Evolutionary conservation across 257 asterid species (phyloP).

Genomic region (Petrea volubilis): DNA sequence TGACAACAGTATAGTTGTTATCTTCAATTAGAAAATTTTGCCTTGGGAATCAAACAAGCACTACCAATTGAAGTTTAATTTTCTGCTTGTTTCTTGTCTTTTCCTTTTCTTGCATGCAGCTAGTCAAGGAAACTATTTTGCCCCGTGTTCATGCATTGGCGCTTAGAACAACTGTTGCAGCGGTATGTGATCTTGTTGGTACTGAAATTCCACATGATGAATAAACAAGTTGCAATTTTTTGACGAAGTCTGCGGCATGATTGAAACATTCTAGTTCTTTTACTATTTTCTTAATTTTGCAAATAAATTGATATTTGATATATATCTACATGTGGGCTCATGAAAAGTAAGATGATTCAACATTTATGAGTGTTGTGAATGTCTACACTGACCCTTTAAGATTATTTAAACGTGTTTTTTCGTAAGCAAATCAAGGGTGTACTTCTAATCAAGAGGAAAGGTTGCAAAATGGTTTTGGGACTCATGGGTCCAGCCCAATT

Average conservation of each 20-base stretch:
- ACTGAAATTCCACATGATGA: constrained; percentile 7
- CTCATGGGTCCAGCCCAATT: too few relatives aligned
- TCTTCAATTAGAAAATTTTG: neutral
- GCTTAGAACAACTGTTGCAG: constrained; percentile 97
- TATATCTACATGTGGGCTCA: neutral
- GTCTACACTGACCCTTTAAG: neutral
- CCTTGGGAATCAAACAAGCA: neutral
- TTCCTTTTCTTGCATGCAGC: constrained; percentile 48
- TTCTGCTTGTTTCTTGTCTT: constrained; percentile 3
- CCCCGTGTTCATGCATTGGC: constrained; percentile 99
- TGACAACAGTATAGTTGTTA: neutral
- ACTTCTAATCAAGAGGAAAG: neutral
- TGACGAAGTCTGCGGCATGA: neutral
- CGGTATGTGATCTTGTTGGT: constrained; percentile 58
- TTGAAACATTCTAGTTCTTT: neutral
- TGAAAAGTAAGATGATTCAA: neutral
- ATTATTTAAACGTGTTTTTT: neutral
- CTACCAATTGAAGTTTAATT: neutral
- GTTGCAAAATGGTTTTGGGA: too few relatives aligned
- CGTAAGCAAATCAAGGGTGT: neutral
- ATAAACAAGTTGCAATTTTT: constrained; percentile 13
- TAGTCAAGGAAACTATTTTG: constrained; percentile 78
- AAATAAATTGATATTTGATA: constrained; percentile 3
- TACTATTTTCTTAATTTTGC: neutral
- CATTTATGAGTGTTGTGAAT: neutral